A percentile compares a stretch with the other conserved stretches of the same genome.
Conservation (phyloP, 768 basidiomycete species). For the Lyophyllum semitale region DNA sequence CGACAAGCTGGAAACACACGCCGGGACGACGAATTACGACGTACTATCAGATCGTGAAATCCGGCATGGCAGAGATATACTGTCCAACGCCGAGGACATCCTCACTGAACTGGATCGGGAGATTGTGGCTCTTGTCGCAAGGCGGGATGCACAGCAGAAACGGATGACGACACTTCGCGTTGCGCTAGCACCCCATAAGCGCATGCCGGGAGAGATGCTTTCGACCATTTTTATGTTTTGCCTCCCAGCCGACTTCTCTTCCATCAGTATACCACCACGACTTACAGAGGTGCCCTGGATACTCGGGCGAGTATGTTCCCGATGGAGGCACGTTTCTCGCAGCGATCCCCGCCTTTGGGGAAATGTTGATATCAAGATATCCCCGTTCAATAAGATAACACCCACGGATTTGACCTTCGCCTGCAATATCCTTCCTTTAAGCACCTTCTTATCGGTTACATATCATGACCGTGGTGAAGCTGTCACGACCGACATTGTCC, state of each 20-base stretch:
- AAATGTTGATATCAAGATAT: no score
- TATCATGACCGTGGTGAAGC: no score
- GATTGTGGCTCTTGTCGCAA: background rate
- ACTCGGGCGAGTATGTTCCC: background rate
- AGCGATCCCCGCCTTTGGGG: background rate
- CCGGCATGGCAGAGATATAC: no score
- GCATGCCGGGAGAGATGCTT: background rate
- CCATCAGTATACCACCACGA: background rate
- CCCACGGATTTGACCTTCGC: no score
- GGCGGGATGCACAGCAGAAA: background rate
- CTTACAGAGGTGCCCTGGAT: background rate
- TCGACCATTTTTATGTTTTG: background rate
- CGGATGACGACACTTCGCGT: background rate
- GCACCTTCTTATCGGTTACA: no score
- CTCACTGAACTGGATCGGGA: background rate
- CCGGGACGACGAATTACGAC: no score
- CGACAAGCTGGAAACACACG: no score
- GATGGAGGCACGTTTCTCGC: background rate
- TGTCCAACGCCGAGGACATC: background rate
- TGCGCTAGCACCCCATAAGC: background rate
- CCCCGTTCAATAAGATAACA: no score
- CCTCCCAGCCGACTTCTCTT: background rate
- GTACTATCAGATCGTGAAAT: no score
- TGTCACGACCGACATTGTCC: no score
- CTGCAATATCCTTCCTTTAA: no score